Evolutionary conservation across 2,329 filamentous ascomycete genomes (phyloP), one percentile per base, ranked within the genome.

Genomic region (Lecanicillium sp.): DNA sequence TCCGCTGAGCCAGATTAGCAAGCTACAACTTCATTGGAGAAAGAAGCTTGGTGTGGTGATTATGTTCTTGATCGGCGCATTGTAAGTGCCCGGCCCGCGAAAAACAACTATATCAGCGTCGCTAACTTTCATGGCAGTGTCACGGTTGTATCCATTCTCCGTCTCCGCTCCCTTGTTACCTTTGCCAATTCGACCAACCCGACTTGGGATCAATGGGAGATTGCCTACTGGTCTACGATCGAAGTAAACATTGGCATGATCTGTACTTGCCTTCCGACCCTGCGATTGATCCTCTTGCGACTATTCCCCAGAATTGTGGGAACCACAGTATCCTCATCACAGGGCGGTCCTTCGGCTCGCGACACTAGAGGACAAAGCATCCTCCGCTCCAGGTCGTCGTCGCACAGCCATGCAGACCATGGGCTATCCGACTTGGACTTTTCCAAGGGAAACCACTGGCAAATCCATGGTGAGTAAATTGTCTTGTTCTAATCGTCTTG

Each of bases 21-120:
- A 52, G 0, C 56, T 74, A 4, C 59, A 64, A 3, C 42, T 74
- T 18, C 60, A 64, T 36, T 66, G 60, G 56, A 66, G 61, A 46
- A 71, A 69, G 53, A 74, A 71, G 54, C 29, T 67, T 14, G 60
- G 66, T n/a, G 62, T 74, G 3, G 55, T 56, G 6, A 43, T 71
- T 41, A 73, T 75, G 69, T 74, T 75, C 41, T 58, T 60, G 14
- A 60, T 73, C 10, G 71, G 72, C 7, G 53, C 60, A n/a, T 67
- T 69, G 62, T 64, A 47, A 52, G 62, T 59, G 17, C 18, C 15
- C 1, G 2, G 12, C 4, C 4, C 3, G 4, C 7, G 13, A 3
- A 22, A 10, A 3, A 34, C 7, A 5, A 6, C 30, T 17, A 19
- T n/a, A 11, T 17, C 10, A 4, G 29, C 17, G 12, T 10, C n/a